Percentiles rank a stretch among this genome's conserved stretches.
phyloP scores from a whole-genome alignment of 352 stramenopile genomes.

The Phytopythium mirpurense region DNA sequence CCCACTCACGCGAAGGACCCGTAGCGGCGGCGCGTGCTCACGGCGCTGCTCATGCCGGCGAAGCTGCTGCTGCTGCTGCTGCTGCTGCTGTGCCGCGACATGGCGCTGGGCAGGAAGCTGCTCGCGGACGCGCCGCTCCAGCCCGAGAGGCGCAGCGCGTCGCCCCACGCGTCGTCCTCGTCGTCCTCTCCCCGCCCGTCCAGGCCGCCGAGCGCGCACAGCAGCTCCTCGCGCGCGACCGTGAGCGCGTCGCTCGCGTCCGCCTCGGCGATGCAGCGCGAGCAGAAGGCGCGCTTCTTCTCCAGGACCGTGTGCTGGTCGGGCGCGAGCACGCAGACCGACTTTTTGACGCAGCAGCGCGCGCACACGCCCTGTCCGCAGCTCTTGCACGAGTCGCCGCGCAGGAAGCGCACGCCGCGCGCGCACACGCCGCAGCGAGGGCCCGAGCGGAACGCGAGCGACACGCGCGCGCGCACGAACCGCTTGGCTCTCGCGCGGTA shows the following conservation, averaged over 20 bases:
- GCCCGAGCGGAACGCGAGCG: not conserved
- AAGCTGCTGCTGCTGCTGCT: no score
- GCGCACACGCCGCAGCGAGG: constrained; percentile 2
- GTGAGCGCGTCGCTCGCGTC: constrained; percentile 13
- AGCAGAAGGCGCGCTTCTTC: constrained; percentile 20
- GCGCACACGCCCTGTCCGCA: constrained; percentile 28
- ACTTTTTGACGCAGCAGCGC: constrained; percentile 29
- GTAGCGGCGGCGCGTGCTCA: constrained; percentile 4
- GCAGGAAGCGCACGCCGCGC: constrained; percentile 4
- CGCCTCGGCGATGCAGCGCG: constrained; percentile 11
- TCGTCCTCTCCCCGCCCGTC: constrained; percentile 9
- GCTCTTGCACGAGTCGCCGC: constrained; percentile 13
- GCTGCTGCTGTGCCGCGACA: constrained; percentile 22
- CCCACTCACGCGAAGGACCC: constrained; percentile 1
- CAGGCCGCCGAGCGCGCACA: not conserved
- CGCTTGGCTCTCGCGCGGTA: constrained; percentile 4
- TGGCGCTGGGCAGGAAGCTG: constrained; percentile 18
- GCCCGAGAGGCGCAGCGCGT: constrained; percentile 18
- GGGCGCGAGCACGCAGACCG: constrained; percentile 26
- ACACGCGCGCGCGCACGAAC: constrained; percentile 7
- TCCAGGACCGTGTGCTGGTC: constrained; percentile 25
- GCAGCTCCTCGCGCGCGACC: constrained; percentile 18
- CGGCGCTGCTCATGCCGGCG: constrained; percentile 15
- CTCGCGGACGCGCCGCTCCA: constrained; percentile 20
- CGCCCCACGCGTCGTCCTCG: constrained; percentile 16